Evolutionary conservation across 2,329 filamentous ascomycete species (phyloP), one percentile per base, ranked within the genome.

Genomic region (Colletotrichum endophyticum): DNA sequence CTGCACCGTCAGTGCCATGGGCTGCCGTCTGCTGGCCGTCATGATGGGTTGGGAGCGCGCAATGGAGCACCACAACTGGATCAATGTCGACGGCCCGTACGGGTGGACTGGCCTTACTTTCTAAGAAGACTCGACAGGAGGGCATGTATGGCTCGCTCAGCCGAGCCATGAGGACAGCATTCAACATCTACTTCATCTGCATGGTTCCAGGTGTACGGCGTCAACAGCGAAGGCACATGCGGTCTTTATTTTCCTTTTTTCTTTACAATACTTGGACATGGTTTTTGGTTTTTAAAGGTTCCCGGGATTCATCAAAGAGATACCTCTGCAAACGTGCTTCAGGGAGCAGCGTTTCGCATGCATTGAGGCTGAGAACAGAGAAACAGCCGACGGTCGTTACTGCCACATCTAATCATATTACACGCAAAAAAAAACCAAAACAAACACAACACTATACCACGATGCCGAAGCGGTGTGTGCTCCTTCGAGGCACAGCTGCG

Each of bases 21-120:
- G 91, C 1, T 98, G 95, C 83, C 90, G 95, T 27, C 81, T 98
- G 70, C 83, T 98, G 77, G 95, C 91, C 3, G 95, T 98, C 56
- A 96, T 98, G 93, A 92, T 97, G 92, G 95, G 95, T 1, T 96
- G 95, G 94, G 93, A 96, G 49, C 89, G 88, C 34, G 92, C 90
- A 7, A 89, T 95, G 77, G 87, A 87, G 39, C 84, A 88, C 22
- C 89, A 88, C 2, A 87, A 88, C 61, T 98, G 95, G 94, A 88
- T 92, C 75, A 98, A 98, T 84, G 91, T 98, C n/a, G 95, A 96
- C 82, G 94, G 93, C 3, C 89, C 89, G 15, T 92, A 90, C 79
- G 87, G 88, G 15, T 95, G 94, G 94, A 88, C 84, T 9, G 89
- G 87, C 16, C 83, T 89, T 66, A 73, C 74, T 30, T 49, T 70